Evolutionary conservation across 1,284 basidiomycete species (phyloP), one percentile per base, ranked within the genome.

Genomic region (Hypsizygus ulmarius): DNA sequence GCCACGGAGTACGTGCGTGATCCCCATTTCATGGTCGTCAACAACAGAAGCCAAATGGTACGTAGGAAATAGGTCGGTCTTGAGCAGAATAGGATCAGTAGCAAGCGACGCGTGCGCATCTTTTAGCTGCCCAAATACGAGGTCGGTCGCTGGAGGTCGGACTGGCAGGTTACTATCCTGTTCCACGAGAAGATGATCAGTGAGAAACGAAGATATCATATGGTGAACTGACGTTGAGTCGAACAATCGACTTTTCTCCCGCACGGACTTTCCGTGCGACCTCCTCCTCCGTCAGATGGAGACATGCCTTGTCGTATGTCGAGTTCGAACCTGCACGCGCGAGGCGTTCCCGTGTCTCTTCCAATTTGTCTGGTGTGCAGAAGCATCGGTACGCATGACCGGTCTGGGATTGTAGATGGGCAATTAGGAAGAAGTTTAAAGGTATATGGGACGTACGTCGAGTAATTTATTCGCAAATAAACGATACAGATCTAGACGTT

Each of bases 31-130:
- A 59, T 93, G 83, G 67, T 99, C 97, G 56, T 99, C 97, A 0
- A 97, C 91, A 0, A 99, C 91, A 27, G 85, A 95, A 0, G 97
- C 96, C 1, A 99, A 80, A 57, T 99, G 97, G 63, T 99, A 99
- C 0, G 97, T 99, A 1, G 97, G 97, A 66, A 90, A 96, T 0
- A 82, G 75, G 64, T 99, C 95, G 0, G 88, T 87, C 68, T 99
- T 99, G 55, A 98, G 73, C 1, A 99, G 71, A 44, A 99, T 82
- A 9, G 94, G 93, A 64, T 99, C 96, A 27, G 95, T 97, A 8
- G 84, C 79, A 0, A 90, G 67, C 0, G 86, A 90, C 8, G 79
- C 76, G 57, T 88, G 86, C 0, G 84, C 81, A 61, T 94, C 90
- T 47, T 76, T 80, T 16, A 93, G 65, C 9, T 70, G 57, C 2